A percentile compares a stretch with the other conserved stretches of the same genome.
Evolutionary conservation across 495 filamentous ascomycete genomes (phyloP).

Genomic region (Pyrenopolyporus hunteri): DNA sequence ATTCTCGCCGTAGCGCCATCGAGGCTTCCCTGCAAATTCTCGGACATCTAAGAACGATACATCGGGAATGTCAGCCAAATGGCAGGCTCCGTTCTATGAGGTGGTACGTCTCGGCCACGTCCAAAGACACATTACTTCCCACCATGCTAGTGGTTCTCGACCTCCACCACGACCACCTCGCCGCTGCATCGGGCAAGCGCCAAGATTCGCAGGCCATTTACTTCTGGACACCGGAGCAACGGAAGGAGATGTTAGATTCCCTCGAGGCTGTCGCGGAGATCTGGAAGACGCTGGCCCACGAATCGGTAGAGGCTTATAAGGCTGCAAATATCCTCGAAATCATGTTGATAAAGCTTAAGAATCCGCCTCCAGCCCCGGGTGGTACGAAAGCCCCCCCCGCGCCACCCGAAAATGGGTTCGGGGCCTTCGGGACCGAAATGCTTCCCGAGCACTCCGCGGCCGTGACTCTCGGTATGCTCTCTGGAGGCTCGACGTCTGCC

Average conservation of each 20-base stretch:
- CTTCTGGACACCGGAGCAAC: conserved; percentile 73
- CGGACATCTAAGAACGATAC: conserved; percentile 74
- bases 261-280: conserved; percentile 76
- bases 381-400: conserved; percentile 37
- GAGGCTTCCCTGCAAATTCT: conserved; percentile 79
- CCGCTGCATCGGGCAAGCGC: conserved; percentile 41
- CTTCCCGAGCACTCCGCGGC: conserved; percentile 72
- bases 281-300: conserved; percentile 75
- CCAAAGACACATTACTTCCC: conserved; percentile 84
- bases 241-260: conserved; percentile 74
- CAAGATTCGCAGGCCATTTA: conserved; percentile 57
- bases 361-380: conserved; percentile 27
- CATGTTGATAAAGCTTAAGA: conserved; percentile 77
- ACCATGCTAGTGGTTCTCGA: conserved; percentile 89
- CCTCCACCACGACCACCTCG: conserved; percentile 60
- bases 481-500: conserved; percentile 68
- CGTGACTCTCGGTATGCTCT: conserved; percentile 82
- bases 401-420: conserved; percentile 36
- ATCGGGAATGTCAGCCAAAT: conserved; percentile 73
- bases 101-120: conserved; percentile 76
- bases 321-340: conserved; percentile 75
- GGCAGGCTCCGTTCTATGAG: conserved; percentile 74
- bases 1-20: conserved; percentile 82
- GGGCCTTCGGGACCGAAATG: conserved; percentile 45
- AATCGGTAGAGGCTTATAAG: conserved; percentile 89